Evolutionary conservation across 495 filamentous ascomycete species (phyloP), one percentile per base, ranked within the genome.

Genomic region (Cryomyces minteri): DNA sequence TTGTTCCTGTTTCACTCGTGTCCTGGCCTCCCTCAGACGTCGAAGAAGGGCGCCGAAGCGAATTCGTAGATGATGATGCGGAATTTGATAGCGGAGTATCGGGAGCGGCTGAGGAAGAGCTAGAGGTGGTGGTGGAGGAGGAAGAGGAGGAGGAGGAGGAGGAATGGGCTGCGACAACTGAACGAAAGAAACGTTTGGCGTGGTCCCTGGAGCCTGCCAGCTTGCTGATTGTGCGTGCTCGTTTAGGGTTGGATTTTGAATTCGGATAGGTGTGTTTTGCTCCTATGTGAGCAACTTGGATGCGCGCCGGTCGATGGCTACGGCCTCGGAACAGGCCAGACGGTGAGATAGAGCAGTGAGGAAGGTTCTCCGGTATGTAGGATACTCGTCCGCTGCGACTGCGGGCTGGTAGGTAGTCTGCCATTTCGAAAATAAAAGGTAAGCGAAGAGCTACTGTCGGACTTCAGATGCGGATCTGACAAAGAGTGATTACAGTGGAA

Each of bases 141-240:
- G 18, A 25, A 25, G 18, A 25, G 18, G 18, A 25, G 18, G 18
- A 25, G 18, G 18, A 25, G 18, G 31, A 29, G 32, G 40, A 31
- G 12, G 47, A 46, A 14, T 14, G 32, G 11, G 56, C 46, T 38
- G 53, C 50, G 11, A 63, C 62, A 42, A 67, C 54, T 12, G 61
- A 57, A 38, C 60, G 56, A 44, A 67, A 51, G 50, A 66, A 65
- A 40, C 63, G 58, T 55, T 61, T 62, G 4, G 63, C 64, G 62
- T 60, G 63, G 29, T 66, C 64, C 40, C 60, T 49, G 25, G 58
- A 53, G 44, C 52, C 54, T 55, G 64, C 64, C 63, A 67, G 63
- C 47, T 64, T 67, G 53, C 10, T 18, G 28, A 29, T 25, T 25
- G 18, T 25, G 8, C 9, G 8, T 11, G 40, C 9, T 9, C 40